phyloP scores from a whole-genome alignment of 2,329 filamentous ascomycete species.

The Colletotrichum spaethianum region DNA sequence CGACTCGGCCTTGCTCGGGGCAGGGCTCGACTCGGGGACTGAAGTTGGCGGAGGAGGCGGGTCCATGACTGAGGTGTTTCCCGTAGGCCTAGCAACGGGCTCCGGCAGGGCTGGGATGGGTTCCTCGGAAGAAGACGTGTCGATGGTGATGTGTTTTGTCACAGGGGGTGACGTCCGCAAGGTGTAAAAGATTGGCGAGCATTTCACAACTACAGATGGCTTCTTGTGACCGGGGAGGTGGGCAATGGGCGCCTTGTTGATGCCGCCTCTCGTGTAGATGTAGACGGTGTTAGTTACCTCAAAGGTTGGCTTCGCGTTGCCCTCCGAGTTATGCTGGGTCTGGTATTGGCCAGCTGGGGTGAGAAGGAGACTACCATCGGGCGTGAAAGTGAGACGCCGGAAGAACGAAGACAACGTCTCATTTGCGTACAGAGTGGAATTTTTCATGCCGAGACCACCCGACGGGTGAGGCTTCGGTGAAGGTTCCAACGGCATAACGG shows the following conservation, averaged over 20 bases:
- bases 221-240: constrained; percentile 98
- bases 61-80: constrained; percentile 79
- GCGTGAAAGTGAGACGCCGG: constrained; percentile 91
- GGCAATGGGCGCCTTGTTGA: constrained; percentile 96
- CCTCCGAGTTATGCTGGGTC: constrained; percentile 76
- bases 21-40: constrained; percentile 56
- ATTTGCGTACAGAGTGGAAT: constrained; percentile 93
- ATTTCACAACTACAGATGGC: constrained; percentile 94
- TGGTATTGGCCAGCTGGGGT: constrained; percentile 98
- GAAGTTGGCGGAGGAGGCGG: constrained; percentile 79
- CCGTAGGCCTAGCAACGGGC: constrained; percentile 76
- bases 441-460: constrained; percentile 78
- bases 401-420: constrained; percentile 99
- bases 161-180: constrained; percentile 76
- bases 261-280: constrained; percentile 94
- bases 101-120: constrained; percentile 88
- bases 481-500: constrained; percentile 93
- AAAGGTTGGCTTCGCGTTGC: constrained; percentile 81
- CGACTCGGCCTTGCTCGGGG: constrained; percentile 55
- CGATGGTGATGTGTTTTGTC: constrained; percentile 93
- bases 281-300: constrained; percentile 98
- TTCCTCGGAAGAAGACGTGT: constrained; percentile 91
- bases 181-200: constrained; percentile 91
- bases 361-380: constrained; percentile 92
- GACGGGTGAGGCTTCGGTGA: constrained; percentile 83